These are phyloP conservation scores for Lodderomyces pseudojiufengensis DNA, from an alignment of 1,139 yeast genomes.

Conservation along the genomic window DNA sequence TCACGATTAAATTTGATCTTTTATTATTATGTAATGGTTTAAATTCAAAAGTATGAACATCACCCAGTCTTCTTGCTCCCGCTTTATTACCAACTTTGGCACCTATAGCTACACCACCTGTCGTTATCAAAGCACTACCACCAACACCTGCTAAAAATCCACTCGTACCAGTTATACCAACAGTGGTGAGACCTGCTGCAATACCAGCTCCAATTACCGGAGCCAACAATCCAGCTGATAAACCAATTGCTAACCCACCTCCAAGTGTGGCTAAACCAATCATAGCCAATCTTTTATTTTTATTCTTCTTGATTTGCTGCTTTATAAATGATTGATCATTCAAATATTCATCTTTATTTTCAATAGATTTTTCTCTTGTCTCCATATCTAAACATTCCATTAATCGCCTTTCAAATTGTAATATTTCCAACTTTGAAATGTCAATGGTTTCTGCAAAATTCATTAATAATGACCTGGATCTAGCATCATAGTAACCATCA, in stretches of 20 bases:
- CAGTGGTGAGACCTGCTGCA: slow-evolving; percentile 94
- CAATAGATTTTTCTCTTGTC: slow-evolving; percentile 51
- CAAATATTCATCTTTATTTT: slow-evolving; percentile 66
- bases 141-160: slow-evolving; percentile 96
- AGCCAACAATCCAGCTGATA: slow-evolving; percentile 92
- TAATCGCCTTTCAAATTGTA: slow-evolving; percentile 86
- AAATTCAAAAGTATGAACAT: slow-evolving; percentile 90
- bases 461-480: slow-evolving; percentile 75
- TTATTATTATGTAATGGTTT: slow-evolving; percentile 89
- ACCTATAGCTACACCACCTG: slow-evolving; percentile 89
- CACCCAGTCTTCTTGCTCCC: slow-evolving; percentile 83
- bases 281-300: slow-evolving; percentile 69
- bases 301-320: slow-evolving; percentile 61
- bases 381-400: slow-evolving; percentile 89
- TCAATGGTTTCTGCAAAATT: slow-evolving; percentile 61
- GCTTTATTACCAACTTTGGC: slow-evolving; percentile 85
- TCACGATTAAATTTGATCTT: slow-evolving; percentile 81
- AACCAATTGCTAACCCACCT: slow-evolving; percentile 89
- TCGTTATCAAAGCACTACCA: slow-evolving; percentile 90
- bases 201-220: slow-evolving; percentile 98
- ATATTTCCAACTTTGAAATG: slow-evolving; percentile 60
- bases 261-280: slow-evolving; percentile 97
- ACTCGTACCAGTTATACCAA: slow-evolving; percentile 89
- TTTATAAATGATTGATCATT: slow-evolving; percentile 71
- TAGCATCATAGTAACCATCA: slow-evolving; percentile 84